A percentile compares a stretch with the other conserved stretches of the same genome.
phyloP scores from a whole-genome alignment of 2,329 filamentous ascomycete species.

The Colletotrichum gloeosporioides region DNA sequence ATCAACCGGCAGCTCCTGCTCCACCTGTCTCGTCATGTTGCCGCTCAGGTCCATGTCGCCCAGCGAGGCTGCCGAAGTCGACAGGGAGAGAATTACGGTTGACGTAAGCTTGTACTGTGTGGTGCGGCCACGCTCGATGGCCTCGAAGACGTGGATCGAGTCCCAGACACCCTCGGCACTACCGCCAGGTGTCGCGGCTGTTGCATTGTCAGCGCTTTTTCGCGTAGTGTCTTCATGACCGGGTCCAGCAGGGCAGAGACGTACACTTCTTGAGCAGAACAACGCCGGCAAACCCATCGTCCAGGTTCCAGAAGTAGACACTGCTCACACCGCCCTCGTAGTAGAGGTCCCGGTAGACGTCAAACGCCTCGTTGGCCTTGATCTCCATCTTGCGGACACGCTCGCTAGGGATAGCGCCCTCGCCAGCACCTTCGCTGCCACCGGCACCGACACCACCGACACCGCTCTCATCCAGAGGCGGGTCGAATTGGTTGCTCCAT shows the following conservation, averaged over 20 bases:
- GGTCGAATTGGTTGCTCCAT: constrained; percentile 99
- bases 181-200: constrained; percentile 70
- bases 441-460: constrained; percentile 53
- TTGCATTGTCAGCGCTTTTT: background rate
- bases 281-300: constrained; percentile 96
- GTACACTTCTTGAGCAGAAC: constrained; percentile 93
- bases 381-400: constrained; percentile 93
- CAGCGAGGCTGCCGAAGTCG: constrained; percentile 63
- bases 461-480: constrained; percentile 74
- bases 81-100: constrained; percentile 91
- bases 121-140: constrained; percentile 87
- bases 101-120: constrained; percentile 98
- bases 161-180: constrained; percentile 88
- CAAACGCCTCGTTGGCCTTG: constrained; percentile 93
- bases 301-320: constrained; percentile 98
- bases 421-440: constrained; percentile 66
- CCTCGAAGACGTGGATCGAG: constrained; percentile 98
- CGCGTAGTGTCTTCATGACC: background rate
- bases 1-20: constrained; percentile 88
- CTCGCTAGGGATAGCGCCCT: constrained; percentile 88
- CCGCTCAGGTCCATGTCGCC: constrained; percentile 92
- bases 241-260: constrained; percentile 29
- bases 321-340: constrained; percentile 96
- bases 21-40: constrained; percentile 97
- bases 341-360: constrained; percentile 95